Conservation (phyloP, 176 grass and related monocot genomes). For the Lolium rigidum region DNA sequence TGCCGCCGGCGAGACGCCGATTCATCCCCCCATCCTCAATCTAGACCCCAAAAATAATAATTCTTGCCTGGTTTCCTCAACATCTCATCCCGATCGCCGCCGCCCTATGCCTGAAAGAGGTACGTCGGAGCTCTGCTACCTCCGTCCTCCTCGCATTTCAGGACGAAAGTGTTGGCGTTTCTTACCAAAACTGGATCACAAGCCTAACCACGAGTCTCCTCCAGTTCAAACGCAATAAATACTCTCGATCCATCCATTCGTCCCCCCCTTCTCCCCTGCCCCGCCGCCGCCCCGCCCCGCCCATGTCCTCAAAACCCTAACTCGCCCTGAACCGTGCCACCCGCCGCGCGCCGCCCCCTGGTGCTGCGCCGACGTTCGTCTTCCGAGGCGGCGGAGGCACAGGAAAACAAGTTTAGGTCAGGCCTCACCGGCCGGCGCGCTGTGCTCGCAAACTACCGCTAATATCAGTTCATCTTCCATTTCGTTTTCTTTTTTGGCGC, state of each 20-base stretch:
- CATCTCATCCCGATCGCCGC: not conserved
- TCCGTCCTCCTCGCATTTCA: not conserved
- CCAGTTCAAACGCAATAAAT: not conserved
- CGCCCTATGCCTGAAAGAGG: conserved; percentile 8
- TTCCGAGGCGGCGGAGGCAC: not conserved
- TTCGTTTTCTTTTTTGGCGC: not conserved
- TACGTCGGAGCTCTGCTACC: conserved; percentile 13
- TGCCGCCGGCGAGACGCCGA: not conserved
- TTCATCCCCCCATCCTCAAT: not conserved
- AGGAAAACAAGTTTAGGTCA: not conserved
- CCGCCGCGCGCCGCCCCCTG: not conserved
- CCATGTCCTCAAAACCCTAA: not conserved
- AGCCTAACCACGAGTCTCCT: not conserved
- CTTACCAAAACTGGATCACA: not conserved
- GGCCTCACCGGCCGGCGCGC: not conserved
- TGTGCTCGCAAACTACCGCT: not conserved
- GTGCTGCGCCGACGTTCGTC: not conserved
- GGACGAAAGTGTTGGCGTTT: not conserved
- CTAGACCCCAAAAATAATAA: not conserved
- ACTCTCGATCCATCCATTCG: not conserved
- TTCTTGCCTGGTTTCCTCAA: not conserved
- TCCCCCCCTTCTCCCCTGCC: not conserved
- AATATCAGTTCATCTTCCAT: not conserved
- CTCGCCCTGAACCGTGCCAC: not conserved
- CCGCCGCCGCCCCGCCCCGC: not conserved